Base-by-base conservation (phyloP, 176 grass and related monocot genomes). In the Saccharum officinarum region DNA sequence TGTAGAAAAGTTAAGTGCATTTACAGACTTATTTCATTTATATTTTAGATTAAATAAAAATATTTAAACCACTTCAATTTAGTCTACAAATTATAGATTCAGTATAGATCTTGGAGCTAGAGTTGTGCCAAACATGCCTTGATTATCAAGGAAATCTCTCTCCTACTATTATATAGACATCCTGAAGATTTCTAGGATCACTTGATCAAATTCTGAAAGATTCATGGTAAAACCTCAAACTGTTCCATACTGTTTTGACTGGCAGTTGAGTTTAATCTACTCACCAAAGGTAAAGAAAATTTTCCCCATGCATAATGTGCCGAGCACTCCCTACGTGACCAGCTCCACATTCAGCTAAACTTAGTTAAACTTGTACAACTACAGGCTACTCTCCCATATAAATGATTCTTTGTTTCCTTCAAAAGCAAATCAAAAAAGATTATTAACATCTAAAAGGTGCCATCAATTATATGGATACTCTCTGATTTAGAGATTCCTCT, bases 371-470 rank as follows among this genome's bases (percentile, higher is more conserved):
- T 18, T 55, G 9, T 55, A 71, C 33, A 13, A 59, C 1, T 39
- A 76, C 30, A 25, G 36, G 28, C 26, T 76, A 69, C 38, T 69
- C 69, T 73, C 18, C 41, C 77, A 73, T 33, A 14, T 84, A 46
- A 28, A 33, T 16, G 4, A 10, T 37, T 77, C n/a, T 80, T 52
- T 18, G 0, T 7, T 68, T 23, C 10, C 4, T 20, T 14, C 2
- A 33, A 30, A 3, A 63, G 8, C 2, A 14, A 31, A 33, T 31
- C 28, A 49, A 7, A 5, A 5, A 33, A 67, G 66, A 3, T 37
- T 76, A 65, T 45, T 45, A 31, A 8, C 69, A 45, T 45, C 22
- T 45, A 44, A 72, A 72, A 41, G 18, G 4, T 25, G 9, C 25
- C 25, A 64, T 28, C n/a, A 64, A 75, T 69, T 69, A 75, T 38